Percentiles rank a stretch among this genome's conserved stretches.
Conservation (phyloP, 2,329 filamentous ascomycete species). For the Alternaria conjuncta region DNA sequence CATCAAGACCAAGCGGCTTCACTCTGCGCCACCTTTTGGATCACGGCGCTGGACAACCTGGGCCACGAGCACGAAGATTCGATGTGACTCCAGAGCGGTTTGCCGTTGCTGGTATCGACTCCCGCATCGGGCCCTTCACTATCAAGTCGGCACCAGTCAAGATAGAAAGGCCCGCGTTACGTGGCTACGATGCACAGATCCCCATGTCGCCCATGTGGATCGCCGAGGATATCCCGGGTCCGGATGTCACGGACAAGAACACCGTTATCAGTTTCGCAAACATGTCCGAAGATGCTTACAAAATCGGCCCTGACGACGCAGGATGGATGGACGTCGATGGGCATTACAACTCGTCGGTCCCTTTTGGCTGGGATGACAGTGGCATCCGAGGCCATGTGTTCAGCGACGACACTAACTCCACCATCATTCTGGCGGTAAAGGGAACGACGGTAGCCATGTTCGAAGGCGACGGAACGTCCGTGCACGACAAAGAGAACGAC, state of each 20-base stretch:
- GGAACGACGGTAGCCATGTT: slow-evolving; percentile 47
- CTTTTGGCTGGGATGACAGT: slow-evolving; percentile 47
- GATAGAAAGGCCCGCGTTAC: slow-evolving; percentile 37
- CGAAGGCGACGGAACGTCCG: slow-evolving; percentile 45
- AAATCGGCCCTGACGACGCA: slow-evolving; percentile 39
- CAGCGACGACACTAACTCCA: slow-evolving; percentile 41
- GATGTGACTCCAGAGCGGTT: slow-evolving; percentile 37
- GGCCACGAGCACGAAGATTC: slow-evolving; percentile 41
- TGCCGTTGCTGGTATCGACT: slow-evolving; percentile 27
- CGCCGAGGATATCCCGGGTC: slow-evolving; percentile 37
- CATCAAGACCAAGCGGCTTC: slow-evolving; percentile 19
- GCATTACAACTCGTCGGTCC: slow-evolving; percentile 38
- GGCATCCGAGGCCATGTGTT: slow-evolving; percentile 48
- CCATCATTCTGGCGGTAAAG: slow-evolving; percentile 43
- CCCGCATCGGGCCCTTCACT: slow-evolving; percentile 37
- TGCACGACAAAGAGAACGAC: slow-evolving; percentile 47
- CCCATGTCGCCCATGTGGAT: slow-evolving; percentile 41
- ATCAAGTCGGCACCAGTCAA: slow-evolving; percentile 36
- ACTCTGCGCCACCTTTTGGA: slow-evolving; percentile 43
- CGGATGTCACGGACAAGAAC: slow-evolving; percentile 42
- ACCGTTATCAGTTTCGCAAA: slow-evolving; percentile 44
- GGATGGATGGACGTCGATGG: slow-evolving; percentile 45
- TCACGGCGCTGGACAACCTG: slow-evolving; percentile 43
- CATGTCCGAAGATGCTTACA: slow-evolving; percentile 48
- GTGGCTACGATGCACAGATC: slow-evolving; percentile 25